phyloP scores from a whole-genome alignment of 345 rosid genomes.

The Lepidium africanum region DNA sequence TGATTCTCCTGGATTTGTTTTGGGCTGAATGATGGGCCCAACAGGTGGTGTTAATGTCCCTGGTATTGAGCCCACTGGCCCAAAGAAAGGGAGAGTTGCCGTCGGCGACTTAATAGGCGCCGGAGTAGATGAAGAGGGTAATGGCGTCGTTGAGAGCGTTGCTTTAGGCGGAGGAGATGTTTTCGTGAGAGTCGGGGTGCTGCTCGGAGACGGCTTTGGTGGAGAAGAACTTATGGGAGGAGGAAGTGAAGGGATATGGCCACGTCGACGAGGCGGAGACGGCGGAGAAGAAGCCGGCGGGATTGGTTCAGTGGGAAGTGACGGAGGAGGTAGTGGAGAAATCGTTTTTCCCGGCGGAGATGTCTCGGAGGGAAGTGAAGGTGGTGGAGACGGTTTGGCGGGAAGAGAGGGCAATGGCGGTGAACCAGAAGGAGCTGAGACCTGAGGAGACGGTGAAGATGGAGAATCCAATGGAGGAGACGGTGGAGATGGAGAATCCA shows the following conservation, averaged over 20 bases:
- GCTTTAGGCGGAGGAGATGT: conserved; percentile 12
- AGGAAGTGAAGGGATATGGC: conserved; percentile 4
- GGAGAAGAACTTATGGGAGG: conserved; percentile 16
- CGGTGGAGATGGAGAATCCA: not conserved
- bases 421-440: conserved; percentile 5
- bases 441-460: not conserved
- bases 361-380: conserved; percentile 9
- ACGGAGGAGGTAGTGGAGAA: conserved; percentile 16
- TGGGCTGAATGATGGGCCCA: conserved; percentile 21
- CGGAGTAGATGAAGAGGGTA: conserved; percentile 15
- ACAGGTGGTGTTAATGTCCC: not conserved
- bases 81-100: conserved; percentile 22
- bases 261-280: conserved; percentile 21
- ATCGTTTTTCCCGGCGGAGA: not conserved
- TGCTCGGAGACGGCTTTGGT: conserved; percentile 15
- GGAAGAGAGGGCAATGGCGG: conserved; percentile 24
- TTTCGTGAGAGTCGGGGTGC: conserved; percentile 12
- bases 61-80: conserved; percentile 18
- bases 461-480: not conserved
- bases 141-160: conserved; percentile 3
- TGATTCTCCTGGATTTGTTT: conserved; percentile 2
- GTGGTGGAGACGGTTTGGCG: conserved; percentile 24
- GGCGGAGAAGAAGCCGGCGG: conserved; percentile 17
- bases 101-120: conserved; percentile 22
- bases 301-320: not conserved